Base-by-base conservation (phyloP, 2,329 filamentous ascomycete species). In the Cladophialophora exuberans region DNA sequence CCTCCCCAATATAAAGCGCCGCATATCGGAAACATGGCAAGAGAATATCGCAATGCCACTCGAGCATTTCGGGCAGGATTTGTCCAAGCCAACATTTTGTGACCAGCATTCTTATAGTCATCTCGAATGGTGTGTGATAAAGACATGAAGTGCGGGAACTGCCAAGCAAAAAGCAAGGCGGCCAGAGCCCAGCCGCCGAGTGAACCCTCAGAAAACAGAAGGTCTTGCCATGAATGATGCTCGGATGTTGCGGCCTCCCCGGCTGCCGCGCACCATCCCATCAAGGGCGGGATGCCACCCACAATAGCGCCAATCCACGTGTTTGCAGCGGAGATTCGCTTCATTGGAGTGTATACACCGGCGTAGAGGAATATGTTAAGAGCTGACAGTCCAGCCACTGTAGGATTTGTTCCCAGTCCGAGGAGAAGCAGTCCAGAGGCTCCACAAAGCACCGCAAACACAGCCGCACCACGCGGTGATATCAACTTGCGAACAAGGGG, bases 131-230 rank as follows among this genome's bases (percentile, higher is more conserved):
- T 79, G 83, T 93, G 95, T 42, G 89, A 92, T 18, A 99, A 79
- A 1, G 92, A 88, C 81, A 97, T 97, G 77, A 99, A 99, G 74
- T 99, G 94, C 2, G 94, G 91, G 68, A 99, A 97, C 69, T 99
- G 93, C 94, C 94, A 99, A 10, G 91, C 88, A 63, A 96, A 96
- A 4, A 99, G 78, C 5, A 97, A 75, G 0, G 81, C 84, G 1
- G 90, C 93, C 11, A 97, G 77, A 1, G 97, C 76, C 94, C 94
- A 99, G 3, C 93, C 94, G 4, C 94, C 94, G 9, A 85, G 74
- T 22, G 78, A 81, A 70, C 84, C 66, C 70, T 86, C 69, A 66
- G 89, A 86, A 53, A 95, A 83, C 0, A 96, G 77, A 33, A 96
- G 80, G 67, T 94, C 90, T 44, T 82, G 79, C 86, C 88, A 94